phyloP scores from a whole-genome alignment of 2,329 filamentous ascomycete genomes.

The Chalara sp. region DNA sequence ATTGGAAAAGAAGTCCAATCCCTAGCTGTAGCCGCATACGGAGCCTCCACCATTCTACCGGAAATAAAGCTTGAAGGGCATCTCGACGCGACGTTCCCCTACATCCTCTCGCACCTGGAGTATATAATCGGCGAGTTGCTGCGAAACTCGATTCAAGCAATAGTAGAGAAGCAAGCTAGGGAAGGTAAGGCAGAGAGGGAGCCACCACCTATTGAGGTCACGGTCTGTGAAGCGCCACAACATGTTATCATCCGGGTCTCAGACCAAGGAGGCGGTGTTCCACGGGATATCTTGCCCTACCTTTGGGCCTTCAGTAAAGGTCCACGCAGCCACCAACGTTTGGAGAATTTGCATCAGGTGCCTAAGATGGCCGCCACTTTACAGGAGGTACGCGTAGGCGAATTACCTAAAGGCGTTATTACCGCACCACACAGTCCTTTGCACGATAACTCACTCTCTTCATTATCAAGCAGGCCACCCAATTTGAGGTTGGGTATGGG shows the following conservation, averaged over 20 bases:
- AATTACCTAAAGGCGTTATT: constrained; percentile 19
- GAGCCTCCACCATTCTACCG: constrained; percentile 63
- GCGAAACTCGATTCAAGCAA: constrained; percentile 88
- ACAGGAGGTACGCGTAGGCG: constrained; percentile 65
- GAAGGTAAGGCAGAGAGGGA: constrained; percentile 13
- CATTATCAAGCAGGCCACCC: constrained; percentile 75
- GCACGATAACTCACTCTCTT: constrained; percentile 55
- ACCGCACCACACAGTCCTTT: constrained; percentile 22
- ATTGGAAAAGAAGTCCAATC: constrained; percentile 72
- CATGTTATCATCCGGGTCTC: constrained; percentile 96
- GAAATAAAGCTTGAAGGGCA: constrained; percentile 81
- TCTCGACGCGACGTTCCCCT: constrained; percentile 85
- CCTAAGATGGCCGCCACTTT: constrained; percentile 90
- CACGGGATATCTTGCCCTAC: constrained; percentile 76
- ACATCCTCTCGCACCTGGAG: constrained; percentile 91
- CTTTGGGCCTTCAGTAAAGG: constrained; percentile 98
- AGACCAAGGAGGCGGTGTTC: constrained; percentile 89
- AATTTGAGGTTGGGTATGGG: constrained; percentile 88
- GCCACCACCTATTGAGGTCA: constrained; percentile 83
- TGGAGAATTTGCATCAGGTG: constrained; percentile 81
- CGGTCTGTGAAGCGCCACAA: constrained; percentile 88
- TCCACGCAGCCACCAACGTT: constrained; percentile 65
- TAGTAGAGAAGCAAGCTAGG: constrained; percentile 65
- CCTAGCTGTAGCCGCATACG: constrained; percentile 70
- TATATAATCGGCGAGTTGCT: constrained; percentile 96